Percentiles rank a stretch among this genome's conserved stretches.
Evolutionary conservation across 2,329 filamentous ascomycete genomes (phyloP).

Genomic region (Daldinia eschscholtzii): DNA sequence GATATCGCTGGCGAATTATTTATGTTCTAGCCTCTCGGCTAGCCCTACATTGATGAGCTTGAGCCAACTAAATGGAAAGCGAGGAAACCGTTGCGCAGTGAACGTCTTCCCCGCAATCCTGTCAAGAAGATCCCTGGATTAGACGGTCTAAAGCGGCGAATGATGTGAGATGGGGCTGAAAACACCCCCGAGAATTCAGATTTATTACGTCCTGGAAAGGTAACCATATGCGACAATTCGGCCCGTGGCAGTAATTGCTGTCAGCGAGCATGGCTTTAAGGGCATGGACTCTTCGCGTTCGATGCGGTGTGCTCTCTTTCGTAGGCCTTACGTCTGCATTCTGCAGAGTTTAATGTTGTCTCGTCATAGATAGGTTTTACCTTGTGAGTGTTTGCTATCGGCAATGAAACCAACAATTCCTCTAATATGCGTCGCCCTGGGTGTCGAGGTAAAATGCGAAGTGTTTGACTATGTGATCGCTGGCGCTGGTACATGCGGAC

Average conservation of each 20-base stretch:
- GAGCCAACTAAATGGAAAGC: background rate
- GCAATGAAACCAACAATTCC: conserved; percentile 25
- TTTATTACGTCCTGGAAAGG: conserved; percentile 14
- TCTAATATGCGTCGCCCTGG: conserved; percentile 21
- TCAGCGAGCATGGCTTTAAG: conserved; percentile 12
- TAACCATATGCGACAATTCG: conserved; percentile 32
- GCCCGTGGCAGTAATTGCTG: conserved; percentile 16
- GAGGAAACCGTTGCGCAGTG: background rate
- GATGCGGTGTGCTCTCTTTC: conserved; percentile 6
- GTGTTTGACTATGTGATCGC: conserved; percentile 56
- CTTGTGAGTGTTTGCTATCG: background rate
- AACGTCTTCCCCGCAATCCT: conserved; percentile 34
- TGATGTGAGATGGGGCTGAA: conserved; percentile 26
- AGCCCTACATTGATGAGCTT: background rate
- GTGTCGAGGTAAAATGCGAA: conserved; percentile 35
- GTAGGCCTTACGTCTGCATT: conserved; percentile 9
- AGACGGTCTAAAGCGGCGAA: conserved; percentile 11
- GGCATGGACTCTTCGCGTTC: background rate
- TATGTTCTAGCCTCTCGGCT: conserved; percentile 1
- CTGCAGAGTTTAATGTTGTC: background rate
- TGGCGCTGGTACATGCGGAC: conserved; percentile 56
- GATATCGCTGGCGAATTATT: no score
- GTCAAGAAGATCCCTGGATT: background rate
- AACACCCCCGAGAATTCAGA: conserved; percentile 5
- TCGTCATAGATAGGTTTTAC: background rate